Evolutionary conservation across 1,284 basidiomycete genomes (phyloP).

Genomic region (Cutaneotrichosporon mucoides): DNA sequence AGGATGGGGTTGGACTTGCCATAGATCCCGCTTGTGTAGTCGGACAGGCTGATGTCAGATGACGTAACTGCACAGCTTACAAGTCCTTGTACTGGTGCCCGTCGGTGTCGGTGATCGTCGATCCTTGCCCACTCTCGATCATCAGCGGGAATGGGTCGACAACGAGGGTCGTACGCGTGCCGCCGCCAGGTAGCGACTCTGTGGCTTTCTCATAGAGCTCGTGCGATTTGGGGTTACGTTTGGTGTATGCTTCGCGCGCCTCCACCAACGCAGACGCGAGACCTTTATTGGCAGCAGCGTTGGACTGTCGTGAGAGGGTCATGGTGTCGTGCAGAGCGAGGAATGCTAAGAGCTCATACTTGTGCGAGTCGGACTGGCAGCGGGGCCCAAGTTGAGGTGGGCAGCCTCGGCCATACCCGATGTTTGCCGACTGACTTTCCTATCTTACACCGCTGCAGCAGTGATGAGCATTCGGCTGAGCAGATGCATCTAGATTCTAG

Average conservation of each 20-base stretch:
- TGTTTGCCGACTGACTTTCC: no score
- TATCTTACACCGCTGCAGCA: no score
- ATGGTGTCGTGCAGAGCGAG: background rate
- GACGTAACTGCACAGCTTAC: slow-evolving; percentile 10
- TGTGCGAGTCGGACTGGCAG: no score
- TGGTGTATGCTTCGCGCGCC: slow-evolving; percentile 4
- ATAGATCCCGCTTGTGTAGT: slow-evolving; percentile 31
- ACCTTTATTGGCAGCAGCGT: background rate
- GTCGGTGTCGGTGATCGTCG: slow-evolving; percentile 22
- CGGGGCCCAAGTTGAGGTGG: no score
- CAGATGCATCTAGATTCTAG: no score
- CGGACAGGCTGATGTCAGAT: slow-evolving; percentile 19
- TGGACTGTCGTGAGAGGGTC: background rate
- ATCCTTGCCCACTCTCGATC: slow-evolving; percentile 17
- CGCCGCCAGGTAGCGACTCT: slow-evolving; percentile 19
- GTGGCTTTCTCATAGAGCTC: slow-evolving; percentile 9
- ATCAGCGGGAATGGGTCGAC: slow-evolving; percentile 27
- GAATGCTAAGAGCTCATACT: no score
- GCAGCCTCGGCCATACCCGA: no score
- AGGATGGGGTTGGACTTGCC: slow-evolving; percentile 27
- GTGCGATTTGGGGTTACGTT: slow-evolving; percentile 15
- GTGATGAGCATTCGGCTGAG: no score
- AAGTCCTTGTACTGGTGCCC: slow-evolving; percentile 28
- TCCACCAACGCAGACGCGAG: background rate
- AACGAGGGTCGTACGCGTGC: slow-evolving; percentile 29